Percentiles rank a stretch among this genome's conserved stretches.
Conservation (phyloP, 805 yeast species). For the Brettanomyces naardenensis region DNA sequence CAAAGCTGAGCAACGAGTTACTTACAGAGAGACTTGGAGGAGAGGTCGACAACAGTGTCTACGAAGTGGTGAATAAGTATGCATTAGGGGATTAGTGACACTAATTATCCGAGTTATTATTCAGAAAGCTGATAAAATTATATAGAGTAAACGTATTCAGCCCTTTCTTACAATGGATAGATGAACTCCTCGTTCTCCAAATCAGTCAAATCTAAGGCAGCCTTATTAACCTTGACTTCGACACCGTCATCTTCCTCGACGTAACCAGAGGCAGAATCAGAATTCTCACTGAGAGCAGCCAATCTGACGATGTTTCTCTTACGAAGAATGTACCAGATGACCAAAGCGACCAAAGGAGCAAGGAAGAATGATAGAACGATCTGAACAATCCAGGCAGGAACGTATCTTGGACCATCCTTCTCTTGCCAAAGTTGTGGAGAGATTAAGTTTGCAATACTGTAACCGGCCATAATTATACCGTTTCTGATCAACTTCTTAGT, state of each 20-base stretch:
- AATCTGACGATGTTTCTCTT: conserved; percentile 32
- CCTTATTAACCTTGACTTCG: conserved; percentile 28
- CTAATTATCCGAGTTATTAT: no score
- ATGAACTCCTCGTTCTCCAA: conserved; percentile 42
- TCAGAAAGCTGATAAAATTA: no score
- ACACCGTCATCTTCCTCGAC: conserved; percentile 21
- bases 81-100: not conserved
- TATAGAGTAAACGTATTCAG: no score
- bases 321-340: conserved; percentile 36
- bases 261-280: not conserved
- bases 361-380: conserved; percentile 41
- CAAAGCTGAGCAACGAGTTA: conserved; percentile 4
- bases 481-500: conserved; percentile 44
- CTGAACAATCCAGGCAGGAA: conserved; percentile 48
- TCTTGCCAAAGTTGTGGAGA: conserved; percentile 51
- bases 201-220: conserved; percentile 46
- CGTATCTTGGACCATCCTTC: conserved; percentile 39
- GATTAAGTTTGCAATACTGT: conserved; percentile 41
- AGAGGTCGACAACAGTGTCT: conserved; percentile 4
- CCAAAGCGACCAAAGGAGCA: conserved; percentile 36
- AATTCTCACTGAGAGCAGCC: not conserved
- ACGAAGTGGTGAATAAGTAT: conserved; percentile 10
- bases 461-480: conserved; percentile 39
- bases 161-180: conserved; percentile 37
- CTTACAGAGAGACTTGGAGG: conserved; percentile 11